Evolutionary conservation across 139 green algal species (phyloP).

Genomic region (Dunaliella primolecta): DNA sequence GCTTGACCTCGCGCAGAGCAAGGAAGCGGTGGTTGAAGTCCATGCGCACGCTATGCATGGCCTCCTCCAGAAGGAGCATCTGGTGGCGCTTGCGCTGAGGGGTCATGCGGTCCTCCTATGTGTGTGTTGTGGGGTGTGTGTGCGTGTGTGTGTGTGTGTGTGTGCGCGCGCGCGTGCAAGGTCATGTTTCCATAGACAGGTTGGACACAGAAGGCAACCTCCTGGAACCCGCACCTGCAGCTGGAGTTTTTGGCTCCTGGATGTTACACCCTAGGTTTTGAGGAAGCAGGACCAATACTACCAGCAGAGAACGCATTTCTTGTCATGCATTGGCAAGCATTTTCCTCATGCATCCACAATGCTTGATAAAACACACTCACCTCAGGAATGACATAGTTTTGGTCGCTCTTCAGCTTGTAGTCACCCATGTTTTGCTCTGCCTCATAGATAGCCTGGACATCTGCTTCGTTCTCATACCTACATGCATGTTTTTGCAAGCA

Average conservation of each 20-base stretch:
- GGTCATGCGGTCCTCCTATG: constrained; percentile 65
- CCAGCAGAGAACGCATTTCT: no score
- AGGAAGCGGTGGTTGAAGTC: constrained; percentile 71
- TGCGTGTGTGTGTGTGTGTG: neutral
- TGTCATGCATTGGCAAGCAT: no score
- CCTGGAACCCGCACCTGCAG: no score
- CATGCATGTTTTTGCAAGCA: neutral
- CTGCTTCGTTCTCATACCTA: constrained; percentile 59
- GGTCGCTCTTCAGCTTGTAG: constrained; percentile 82
- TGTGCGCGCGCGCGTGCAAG: neutral
- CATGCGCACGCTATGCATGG: constrained; percentile 46
- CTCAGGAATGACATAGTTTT: constrained; percentile 63
- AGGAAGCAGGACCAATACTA: no score
- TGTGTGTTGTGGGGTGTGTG: neutral
- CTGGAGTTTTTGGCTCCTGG: no score
- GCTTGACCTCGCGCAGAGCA: constrained; percentile 60
- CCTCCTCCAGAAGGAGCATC: constrained; percentile 66
- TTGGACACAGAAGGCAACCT: no score
- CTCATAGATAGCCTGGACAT: constrained; percentile 53
- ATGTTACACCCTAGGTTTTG: no score
- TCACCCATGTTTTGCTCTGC: constrained; percentile 70
- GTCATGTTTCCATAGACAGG: no score
- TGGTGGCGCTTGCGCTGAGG: constrained; percentile 58
- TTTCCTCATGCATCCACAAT: no score
- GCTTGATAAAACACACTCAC: no score